Percentiles rank a stretch among this genome's conserved stretches.
Evolutionary conservation across 2,329 filamentous ascomycete species (phyloP).

Genomic region (Incumbomyces delicatus): DNA sequence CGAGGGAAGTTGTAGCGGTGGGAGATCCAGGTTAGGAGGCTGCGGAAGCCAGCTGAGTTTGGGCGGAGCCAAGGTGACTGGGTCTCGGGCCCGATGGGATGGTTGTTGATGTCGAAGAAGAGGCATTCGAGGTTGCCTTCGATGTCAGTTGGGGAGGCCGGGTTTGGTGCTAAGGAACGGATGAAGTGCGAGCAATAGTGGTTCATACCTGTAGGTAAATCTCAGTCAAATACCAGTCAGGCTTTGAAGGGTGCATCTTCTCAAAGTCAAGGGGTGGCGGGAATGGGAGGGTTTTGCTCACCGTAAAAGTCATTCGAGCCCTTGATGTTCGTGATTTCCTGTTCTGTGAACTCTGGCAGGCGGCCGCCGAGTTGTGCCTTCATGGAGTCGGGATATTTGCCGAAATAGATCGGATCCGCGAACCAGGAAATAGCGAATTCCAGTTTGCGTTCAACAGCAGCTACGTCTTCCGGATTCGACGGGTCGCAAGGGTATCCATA

Average conservation of each 20-base stretch:
- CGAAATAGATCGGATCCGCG: slow-evolving; percentile 76
- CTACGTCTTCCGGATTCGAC: slow-evolving; percentile 61
- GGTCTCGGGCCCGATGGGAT: slow-evolving; percentile 70
- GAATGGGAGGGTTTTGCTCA: too few species aligned
- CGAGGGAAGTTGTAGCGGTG: slow-evolving; percentile 65
- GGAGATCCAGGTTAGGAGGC: slow-evolving; percentile 66
- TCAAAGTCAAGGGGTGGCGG: too few species aligned
- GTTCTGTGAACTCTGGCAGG: slow-evolving; percentile 62
- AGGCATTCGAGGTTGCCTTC: slow-evolving; percentile 66
- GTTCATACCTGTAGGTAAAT: slow-evolving; percentile 57
- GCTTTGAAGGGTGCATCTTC: too few species aligned
- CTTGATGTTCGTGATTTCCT: slow-evolving; percentile 63
- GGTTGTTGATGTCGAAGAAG: slow-evolving; percentile 60
- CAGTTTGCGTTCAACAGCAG: slow-evolving; percentile 68
- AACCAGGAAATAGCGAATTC: slow-evolving; percentile 87
- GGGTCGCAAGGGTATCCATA: slow-evolving; percentile 76
- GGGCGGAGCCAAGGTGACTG: slow-evolving; percentile 74
- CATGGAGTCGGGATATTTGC: slow-evolving; percentile 78
- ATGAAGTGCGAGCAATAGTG: slow-evolving; percentile 87
- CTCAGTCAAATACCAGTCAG: too few species aligned
- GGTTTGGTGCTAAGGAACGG: slow-evolving; percentile 49
- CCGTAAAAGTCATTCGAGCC: slow-evolving; percentile 88
- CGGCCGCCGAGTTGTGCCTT: slow-evolving; percentile 67
- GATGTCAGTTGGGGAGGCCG: slow-evolving; percentile 56
- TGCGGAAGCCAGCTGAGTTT: slow-evolving; percentile 64